Evolutionary conservation across 2,329 filamentous ascomycete genomes (phyloP).

Genomic region (Blastomyces gilchristii): DNA sequence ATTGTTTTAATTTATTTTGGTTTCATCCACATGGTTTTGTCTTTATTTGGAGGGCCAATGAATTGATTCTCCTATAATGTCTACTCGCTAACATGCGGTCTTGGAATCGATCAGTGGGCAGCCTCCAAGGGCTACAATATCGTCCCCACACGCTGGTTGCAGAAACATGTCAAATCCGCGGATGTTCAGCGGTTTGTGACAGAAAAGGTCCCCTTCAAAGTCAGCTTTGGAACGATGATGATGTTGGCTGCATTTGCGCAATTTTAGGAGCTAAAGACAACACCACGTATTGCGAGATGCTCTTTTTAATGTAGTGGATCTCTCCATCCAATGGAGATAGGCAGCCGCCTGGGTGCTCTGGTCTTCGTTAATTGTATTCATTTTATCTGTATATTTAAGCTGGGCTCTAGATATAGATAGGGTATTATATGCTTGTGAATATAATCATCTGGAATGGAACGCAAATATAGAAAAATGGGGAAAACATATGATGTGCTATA

Average conservation of each 20-base stretch:
- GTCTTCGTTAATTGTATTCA: constrained; percentile 7
- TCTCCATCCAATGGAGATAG: not conserved
- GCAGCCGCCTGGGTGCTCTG: not conserved
- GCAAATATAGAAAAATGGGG: not conserved
- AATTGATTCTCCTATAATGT: not conserved
- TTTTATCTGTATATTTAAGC: constrained; percentile 9
- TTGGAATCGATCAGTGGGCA: constrained; percentile 27
- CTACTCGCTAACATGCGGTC: not conserved
- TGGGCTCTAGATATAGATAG: not conserved
- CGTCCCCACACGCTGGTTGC: constrained; percentile 32
- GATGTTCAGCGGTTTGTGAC: constrained; percentile 31
- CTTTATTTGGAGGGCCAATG: too few species aligned
- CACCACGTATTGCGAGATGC: not conserved
- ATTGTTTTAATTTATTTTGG: not conserved
- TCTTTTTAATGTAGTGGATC: not conserved
- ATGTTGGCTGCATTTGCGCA: constrained; percentile 38
- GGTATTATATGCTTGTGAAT: constrained; percentile 5
- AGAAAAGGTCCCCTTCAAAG: constrained; percentile 36
- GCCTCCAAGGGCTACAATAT: constrained; percentile 39
- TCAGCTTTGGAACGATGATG: constrained; percentile 38
- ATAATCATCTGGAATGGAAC: not conserved
- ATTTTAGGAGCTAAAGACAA: constrained; percentile 21
- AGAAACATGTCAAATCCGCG: constrained; percentile 33
- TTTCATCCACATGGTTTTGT: not conserved
- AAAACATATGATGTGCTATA: not conserved